Base-by-base conservation (phyloP, 352 stramenopile species). In the Phytophthora foliorum region DNA sequence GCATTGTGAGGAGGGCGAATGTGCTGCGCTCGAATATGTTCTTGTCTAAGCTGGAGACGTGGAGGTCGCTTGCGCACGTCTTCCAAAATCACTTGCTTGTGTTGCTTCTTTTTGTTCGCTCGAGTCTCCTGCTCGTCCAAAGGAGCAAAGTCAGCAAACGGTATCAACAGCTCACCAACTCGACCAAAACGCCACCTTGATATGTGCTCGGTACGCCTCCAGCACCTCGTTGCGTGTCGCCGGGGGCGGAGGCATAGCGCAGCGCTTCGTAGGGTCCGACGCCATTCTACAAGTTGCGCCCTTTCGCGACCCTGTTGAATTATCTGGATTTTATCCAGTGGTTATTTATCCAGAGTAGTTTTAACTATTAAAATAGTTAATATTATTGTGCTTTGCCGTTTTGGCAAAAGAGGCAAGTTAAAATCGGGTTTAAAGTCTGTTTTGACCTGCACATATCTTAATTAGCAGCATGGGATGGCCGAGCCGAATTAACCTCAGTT, bases 31-130 rank as follows among this genome's bases (percentile, higher is more conserved):
- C 50, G 54, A 59, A 56, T 44, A 14, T 57, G 27, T 0, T 74
- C 57, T 22, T 85, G 65, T 55, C 84, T 82, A 16, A 88, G 58
- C 42, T 81, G 50, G 9, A 88, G 42, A 19, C 80, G 78, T 10
- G 81, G 76, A 27, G 75, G 70, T 8, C 67, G 78, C 53, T 74
- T 80, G 32, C 69, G 80, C 14, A 77, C 57, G 29, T 83, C 78
- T 45, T 86, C 74, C 17, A 92, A 60, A 68, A 92, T 87, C 34
- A 92, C 75, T 48, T 80, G 69, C 56, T 90, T 92, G 57, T 89
- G 78, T 31, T 76, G 74, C 39, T 63, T 70, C 66, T 82, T 89
- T 55, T 74, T 79, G 8, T 44, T 69, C 34, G 79, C 78, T 57
- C 80, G 72, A 2, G 69, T 39, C 21, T 86, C 80, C 82, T 91